phyloP scores from a whole-genome alignment of 148 eudicot species.

The Arctostaphylos glauca region DNA sequence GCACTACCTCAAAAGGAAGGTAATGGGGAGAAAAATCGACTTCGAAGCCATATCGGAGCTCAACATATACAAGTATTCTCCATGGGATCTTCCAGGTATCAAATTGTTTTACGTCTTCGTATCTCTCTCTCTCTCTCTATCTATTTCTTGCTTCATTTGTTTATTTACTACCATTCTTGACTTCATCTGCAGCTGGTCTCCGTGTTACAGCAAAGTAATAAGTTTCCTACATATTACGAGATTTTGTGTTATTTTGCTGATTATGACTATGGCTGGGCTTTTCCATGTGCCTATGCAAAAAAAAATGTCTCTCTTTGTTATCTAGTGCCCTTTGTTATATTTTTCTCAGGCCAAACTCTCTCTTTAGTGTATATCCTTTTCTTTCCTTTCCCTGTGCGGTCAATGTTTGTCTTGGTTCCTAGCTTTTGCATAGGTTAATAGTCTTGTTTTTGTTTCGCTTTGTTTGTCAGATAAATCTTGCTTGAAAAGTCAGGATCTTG shows the following conservation, averaged over 20 bases:
- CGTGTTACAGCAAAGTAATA: too few species aligned
- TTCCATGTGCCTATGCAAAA: not conserved
- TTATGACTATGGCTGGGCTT: too few species aligned
- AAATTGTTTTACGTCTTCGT: too few species aligned
- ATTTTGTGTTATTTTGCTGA: too few species aligned
- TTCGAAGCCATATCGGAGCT: constrained; percentile 51
- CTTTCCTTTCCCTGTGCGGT: not conserved
- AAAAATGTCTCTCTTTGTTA: not conserved
- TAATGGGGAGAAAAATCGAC: constrained; percentile 42
- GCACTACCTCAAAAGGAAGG: constrained; percentile 76
- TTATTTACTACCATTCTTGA: not conserved
- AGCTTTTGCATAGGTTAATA: not conserved
- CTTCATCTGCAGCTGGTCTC: not conserved
- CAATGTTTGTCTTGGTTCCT: not conserved
- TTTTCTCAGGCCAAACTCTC: not conserved
- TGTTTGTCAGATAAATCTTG: constrained; percentile 35
- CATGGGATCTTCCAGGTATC: constrained; percentile 72
- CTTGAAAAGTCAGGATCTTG: constrained; percentile 48
- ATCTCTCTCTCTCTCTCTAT: not conserved
- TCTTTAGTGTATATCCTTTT: not conserved
- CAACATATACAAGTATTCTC: constrained; percentile 50
- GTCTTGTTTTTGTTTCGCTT: not conserved
- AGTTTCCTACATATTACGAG: too few species aligned
- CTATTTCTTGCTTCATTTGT: not conserved
- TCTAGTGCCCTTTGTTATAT: not conserved